Conservation (phyloP, 2,329 filamentous ascomycete genomes). For the Paecilomyces formosus region DNA sequence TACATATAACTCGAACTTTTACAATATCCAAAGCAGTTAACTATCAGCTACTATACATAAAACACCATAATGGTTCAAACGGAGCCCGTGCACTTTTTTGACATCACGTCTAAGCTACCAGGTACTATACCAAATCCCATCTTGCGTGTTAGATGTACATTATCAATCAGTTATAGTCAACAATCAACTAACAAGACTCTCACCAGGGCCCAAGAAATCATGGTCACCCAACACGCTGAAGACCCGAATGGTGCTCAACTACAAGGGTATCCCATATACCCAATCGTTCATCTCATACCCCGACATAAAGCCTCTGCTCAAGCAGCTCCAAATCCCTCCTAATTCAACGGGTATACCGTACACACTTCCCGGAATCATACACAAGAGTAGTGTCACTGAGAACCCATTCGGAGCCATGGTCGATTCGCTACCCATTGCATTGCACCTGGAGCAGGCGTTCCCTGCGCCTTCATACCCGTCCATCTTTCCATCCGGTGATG, state of each 20-base stretch:
- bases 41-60: not conserved
- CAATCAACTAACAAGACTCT: not conserved
- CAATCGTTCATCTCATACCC: conserved; percentile 20
- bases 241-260: conserved; percentile 17
- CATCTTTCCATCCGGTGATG: conserved; percentile 25
- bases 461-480: conserved; percentile 16
- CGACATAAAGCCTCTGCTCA: conserved; percentile 20
- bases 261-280: conserved; percentile 19
- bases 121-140: conserved; percentile 10
- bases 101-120: conserved; percentile 20
- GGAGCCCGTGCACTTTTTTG: conserved; percentile 27
- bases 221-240: conserved; percentile 22
- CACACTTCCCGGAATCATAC: conserved; percentile 27
- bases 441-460: conserved; percentile 22
- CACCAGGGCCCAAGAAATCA: conserved; percentile 19
- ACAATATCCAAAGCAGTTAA: not conserved
- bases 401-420: conserved; percentile 21
- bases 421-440: conserved; percentile 26
- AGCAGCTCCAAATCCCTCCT: conserved; percentile 15
- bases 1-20: not conserved
- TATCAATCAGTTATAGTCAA: not conserved
- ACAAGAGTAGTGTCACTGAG: conserved; percentile 14
- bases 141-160: not conserved
- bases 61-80: conserved; percentile 12
- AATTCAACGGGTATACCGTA: conserved; percentile 11